Evolutionary conservation across 352 stramenopile species (phyloP), one percentile per base, ranked within the genome.

Genomic region (Pythium pyrilobum): DNA sequence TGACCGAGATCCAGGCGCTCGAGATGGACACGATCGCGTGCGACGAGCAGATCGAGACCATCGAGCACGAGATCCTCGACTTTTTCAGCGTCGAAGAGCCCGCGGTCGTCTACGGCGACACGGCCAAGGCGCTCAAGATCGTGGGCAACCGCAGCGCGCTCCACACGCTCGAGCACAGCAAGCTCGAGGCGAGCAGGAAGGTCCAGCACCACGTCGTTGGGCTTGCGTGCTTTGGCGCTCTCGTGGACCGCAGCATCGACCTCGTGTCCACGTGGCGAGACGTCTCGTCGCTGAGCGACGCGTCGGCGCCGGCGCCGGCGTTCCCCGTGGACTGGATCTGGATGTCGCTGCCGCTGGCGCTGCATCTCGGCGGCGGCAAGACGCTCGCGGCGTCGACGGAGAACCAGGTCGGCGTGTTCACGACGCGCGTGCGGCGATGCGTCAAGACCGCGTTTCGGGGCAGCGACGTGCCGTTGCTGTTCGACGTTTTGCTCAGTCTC

Each of bases 11-110:
- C 5, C 62, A 74, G 13, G 55, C 72, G 5, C 52, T 87, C 0
- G 53, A 70, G 18, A 29, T 75, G 5, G 76, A 87, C n/a, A 68
- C 67, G 31, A 37, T 84, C 3, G 42, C 69, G 13, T 82, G 64
- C 25, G 64, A 85, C 6, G 70, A 86, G 32, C 78, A 89, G 44
- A 72, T 81, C 5, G 63, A 72, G 15, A 67, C 63, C 0, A 65
- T 89, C 4, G 78, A 89, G 46, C 71, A 77, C 42, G 74, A 89
- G 16, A 49, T 89, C 4, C 52, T 89, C 4, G 74, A 81, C 8
- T 85, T 87, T 29, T 77, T 89, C 20, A 69, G 62, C 29, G 55
- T 61, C 0, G 68, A 86, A 25, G 47, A 73, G 2, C 55, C 72
- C 0, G 58, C 64, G 5, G 15, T 58, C 0, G 64, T 87, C 8